A percentile compares a stretch with the other conserved stretches of the same genome.
Evolutionary conservation across 2,329 filamentous ascomycete species (phyloP).

Genomic region (Bretziella fagacearum): DNA sequence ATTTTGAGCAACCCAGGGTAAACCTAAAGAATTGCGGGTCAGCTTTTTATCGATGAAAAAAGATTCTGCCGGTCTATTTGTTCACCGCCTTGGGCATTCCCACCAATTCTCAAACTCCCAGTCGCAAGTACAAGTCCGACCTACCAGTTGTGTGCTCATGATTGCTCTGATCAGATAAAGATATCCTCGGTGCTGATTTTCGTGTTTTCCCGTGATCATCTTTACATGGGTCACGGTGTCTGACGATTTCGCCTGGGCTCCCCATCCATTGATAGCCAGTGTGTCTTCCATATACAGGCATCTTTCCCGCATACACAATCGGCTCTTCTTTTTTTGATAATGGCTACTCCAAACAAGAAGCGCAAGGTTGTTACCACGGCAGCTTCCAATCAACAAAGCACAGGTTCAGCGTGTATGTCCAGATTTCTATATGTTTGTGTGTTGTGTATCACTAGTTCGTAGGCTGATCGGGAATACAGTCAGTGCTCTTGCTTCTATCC

Average conservation of each 20-base stretch:
- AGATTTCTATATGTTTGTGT: background rate
- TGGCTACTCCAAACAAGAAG: slow-evolving; percentile 10
- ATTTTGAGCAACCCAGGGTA: background rate
- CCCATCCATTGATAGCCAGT: background rate
- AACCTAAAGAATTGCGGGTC: slow-evolving; percentile 6
- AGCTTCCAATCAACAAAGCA: background rate
- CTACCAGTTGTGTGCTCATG: background rate
- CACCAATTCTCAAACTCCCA: background rate
- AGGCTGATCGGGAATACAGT: slow-evolving; percentile 7
- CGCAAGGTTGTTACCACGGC: slow-evolving; percentile 5
- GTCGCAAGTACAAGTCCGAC: background rate
- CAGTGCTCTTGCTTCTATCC: slow-evolving; percentile 11
- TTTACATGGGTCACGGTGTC: background rate
- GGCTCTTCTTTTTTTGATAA: too few species aligned
- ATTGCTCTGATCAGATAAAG: background rate
- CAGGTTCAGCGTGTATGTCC: slow-evolving; percentile 12
- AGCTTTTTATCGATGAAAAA: background rate
- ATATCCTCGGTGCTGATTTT: background rate
- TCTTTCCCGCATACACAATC: background rate
- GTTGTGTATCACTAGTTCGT: background rate
- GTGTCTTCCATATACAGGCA: background rate
- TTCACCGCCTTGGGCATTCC: slow-evolving; percentile 3
- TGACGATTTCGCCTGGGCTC: background rate
- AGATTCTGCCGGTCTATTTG: slow-evolving; percentile 4
- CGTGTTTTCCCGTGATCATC: background rate